Conservation (phyloP, 306 rosid genomes). For the Trifolium fragiferum region DNA sequence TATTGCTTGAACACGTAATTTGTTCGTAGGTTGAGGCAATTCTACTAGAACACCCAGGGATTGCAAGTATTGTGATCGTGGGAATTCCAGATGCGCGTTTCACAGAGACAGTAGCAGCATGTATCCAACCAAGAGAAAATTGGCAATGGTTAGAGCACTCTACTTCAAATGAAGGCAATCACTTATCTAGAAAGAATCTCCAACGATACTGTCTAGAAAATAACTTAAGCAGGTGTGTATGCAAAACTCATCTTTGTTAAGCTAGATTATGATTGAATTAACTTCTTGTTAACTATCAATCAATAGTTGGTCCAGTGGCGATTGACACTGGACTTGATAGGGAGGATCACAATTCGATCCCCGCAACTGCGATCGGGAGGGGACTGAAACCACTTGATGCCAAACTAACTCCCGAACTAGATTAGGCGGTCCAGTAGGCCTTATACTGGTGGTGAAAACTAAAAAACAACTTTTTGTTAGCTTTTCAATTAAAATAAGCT, state of each 20-base stretch:
- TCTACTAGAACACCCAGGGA: slow-evolving; percentile 75
- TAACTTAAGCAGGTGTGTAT: slow-evolving; percentile 64
- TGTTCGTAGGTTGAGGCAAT: slow-evolving; percentile 72
- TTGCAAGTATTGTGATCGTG: slow-evolving; percentile 59
- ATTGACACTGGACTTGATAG: too few relatives aligned
- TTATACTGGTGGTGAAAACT: too few relatives aligned
- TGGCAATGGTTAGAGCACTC: slow-evolving; percentile 67
- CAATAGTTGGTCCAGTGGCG: too few relatives aligned
- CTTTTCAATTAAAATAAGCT: neutral
- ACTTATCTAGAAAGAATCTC: slow-evolving; percentile 58
- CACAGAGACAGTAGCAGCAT: slow-evolving; percentile 74
- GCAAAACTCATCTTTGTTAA: slow-evolving; percentile 31
- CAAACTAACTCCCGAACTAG: too few relatives aligned
- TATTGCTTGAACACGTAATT: slow-evolving; percentile 3
- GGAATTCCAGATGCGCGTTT: slow-evolving; percentile 77
- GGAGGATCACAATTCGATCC: too few relatives aligned
- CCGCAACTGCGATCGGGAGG: too few relatives aligned
- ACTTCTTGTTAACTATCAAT: neutral
- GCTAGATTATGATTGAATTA: neutral
- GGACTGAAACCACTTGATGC: too few relatives aligned
- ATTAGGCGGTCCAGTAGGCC: too few relatives aligned
- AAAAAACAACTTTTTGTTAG: neutral
- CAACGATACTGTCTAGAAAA: slow-evolving; percentile 53
- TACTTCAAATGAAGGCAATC: slow-evolving; percentile 41
- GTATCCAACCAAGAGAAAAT: slow-evolving; percentile 57